These are phyloP conservation scores for Entomortierella lignicola DNA, from an alignment of 192 early-diverging fungal species.

Conservation along the genomic window DNA sequence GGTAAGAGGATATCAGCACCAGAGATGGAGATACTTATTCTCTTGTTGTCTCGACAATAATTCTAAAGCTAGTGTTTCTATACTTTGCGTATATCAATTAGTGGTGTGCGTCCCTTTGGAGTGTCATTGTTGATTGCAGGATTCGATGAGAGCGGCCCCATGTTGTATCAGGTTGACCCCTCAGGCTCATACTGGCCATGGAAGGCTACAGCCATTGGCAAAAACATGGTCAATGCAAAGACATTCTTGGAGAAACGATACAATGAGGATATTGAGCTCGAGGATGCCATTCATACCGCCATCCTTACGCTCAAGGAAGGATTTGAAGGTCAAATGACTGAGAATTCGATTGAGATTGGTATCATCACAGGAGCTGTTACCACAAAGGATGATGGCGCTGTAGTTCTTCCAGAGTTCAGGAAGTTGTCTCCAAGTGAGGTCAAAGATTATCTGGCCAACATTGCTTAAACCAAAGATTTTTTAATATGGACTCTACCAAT, in stretches of 20 bases:
- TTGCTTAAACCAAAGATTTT: too few relatives aligned
- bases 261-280: conserved; percentile 93
- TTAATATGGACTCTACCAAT: background rate
- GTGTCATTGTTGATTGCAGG: conserved; percentile 97
- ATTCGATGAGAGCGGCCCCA: conserved; percentile 90
- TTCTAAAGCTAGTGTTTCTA: background rate
- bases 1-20: conserved; percentile 60
- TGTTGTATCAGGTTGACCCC: conserved; percentile 98
- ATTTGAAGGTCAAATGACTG: conserved; percentile 99
- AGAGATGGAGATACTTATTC: background rate
- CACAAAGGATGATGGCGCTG: conserved; percentile 58
- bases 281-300: conserved; percentile 99
- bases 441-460: conserved; percentile 98
- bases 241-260: conserved; percentile 99
- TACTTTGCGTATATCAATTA: conserved; percentile 33
- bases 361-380: conserved; percentile 76
- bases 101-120: conserved; percentile 99
- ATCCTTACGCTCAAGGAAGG: conserved; percentile 99
- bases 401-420: conserved; percentile 78
- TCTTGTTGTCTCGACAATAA: background rate
- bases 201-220: conserved; percentile 99
- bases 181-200: conserved; percentile 99
- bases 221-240: conserved; percentile 99
- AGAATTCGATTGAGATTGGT: conserved; percentile 95
- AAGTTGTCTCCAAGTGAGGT: conserved; percentile 86